Evolutionary conservation across 768 basidiomycete genomes (phyloP).

Genomic region (Pulveroboletus sp.): DNA sequence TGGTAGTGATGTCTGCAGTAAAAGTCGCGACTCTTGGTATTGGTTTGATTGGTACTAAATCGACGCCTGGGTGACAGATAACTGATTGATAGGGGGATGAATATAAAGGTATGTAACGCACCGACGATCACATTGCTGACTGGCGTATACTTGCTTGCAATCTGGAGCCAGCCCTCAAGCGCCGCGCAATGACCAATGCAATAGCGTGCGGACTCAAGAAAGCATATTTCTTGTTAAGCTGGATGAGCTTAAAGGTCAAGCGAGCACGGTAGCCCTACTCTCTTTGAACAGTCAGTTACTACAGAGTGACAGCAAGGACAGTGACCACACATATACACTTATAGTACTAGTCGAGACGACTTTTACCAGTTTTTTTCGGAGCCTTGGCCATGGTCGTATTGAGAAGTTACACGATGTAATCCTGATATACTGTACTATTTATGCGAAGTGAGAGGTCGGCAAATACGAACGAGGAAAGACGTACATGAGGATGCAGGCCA

Average conservation of each 20-base stretch:
- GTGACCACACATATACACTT: constrained; percentile 69
- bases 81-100: constrained; percentile 7
- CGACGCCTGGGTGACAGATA: constrained; percentile 63
- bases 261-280: constrained; percentile 99
- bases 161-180: constrained; percentile 98
- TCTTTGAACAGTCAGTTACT: constrained; percentile 40
- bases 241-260: constrained; percentile 98
- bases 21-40: constrained; percentile 93
- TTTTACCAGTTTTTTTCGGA: constrained; percentile 97
- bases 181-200: constrained; percentile 98
- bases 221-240: constrained; percentile 96
- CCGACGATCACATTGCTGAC: constrained; percentile 89
- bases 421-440: too few relatives aligned
- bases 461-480: too few relatives aligned
- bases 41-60: constrained; percentile 93
- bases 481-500: too few relatives aligned
- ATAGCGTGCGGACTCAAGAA: constrained; percentile 84
- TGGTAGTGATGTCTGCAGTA: constrained; percentile 92
- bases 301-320: not conserved
- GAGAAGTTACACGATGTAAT: too few relatives aligned
- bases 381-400: constrained; percentile 58
- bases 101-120: constrained; percentile 32
- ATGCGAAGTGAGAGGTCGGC: too few relatives aligned
- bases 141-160: constrained; percentile 97
- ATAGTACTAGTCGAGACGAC: constrained; percentile 95